phyloP scores from a whole-genome alignment of 306 rosid species.

The Cucumis cinereus region DNA sequence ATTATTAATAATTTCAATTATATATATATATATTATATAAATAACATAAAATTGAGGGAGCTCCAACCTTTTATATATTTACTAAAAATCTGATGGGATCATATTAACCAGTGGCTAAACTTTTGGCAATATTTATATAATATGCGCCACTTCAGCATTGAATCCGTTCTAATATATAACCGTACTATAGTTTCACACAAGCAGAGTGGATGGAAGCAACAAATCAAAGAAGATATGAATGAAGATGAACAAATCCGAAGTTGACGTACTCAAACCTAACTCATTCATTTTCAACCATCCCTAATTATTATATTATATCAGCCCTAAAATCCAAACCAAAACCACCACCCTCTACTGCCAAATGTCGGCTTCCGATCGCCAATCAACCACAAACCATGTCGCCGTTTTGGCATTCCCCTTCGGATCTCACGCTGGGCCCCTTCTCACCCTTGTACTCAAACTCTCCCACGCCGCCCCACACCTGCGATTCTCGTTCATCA shows the following conservation, averaged over 20 bases:
- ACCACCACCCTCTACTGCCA: neutral
- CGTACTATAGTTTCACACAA: neutral
- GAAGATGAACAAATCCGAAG: neutral
- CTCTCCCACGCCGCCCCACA: constrained; percentile 25
- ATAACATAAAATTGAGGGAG: no score
- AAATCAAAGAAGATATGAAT: no score
- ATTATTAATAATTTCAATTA: no score
- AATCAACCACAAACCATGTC: constrained; percentile 21
- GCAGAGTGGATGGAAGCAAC: neutral
- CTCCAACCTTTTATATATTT: no score
- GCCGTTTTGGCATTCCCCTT: constrained; percentile 62
- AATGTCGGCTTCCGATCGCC: neutral
- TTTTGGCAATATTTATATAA: no score
- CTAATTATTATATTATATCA: no score
- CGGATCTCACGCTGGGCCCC: constrained; percentile 58
- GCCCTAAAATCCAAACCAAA: neutral
- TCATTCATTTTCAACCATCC: neutral
- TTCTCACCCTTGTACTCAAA: constrained; percentile 26
- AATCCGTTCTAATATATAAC: no score
- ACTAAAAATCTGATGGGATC: no score
- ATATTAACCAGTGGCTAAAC: no score
- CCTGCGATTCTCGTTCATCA: constrained; percentile 39
- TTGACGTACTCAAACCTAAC: neutral
- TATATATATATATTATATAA: no score
- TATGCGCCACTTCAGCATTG: no score